Evolutionary conservation across 805 yeast species (phyloP), one percentile per base, ranked within the genome.

Genomic region (Candida verbasci): DNA sequence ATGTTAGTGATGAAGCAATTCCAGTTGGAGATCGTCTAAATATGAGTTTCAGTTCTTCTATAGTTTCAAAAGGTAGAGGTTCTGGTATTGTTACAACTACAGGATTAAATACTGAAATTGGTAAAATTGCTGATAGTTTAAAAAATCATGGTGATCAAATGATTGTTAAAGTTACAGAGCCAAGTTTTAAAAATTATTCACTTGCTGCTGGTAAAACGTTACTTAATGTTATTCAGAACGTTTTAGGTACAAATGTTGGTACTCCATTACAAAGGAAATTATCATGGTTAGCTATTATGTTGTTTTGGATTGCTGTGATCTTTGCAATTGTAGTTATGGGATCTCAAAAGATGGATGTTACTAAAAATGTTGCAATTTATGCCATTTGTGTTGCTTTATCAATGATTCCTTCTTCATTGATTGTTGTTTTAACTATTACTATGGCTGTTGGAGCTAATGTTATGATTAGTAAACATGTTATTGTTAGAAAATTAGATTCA

Each of bases 281-380:
- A 37, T 78, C 95, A 1, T 78, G 82, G 70, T 67, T 87, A 37
- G 95, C 96, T 3, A 74, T 86, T 34, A 55, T 74, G 29, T 66
- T 87, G 31, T 86, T 86, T 46, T 68, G 70, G 48, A 63, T 86
- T 31, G 95, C 96, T 4, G 93, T 86, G n/a, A 47, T 87, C 1
- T 81, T 86, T 52, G 95, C 95, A 1, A 79, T 87, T 39, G 77
- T 87, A 14, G 94, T 85, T 3, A 82, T 86, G 94, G 94, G 80
- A 2, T 77, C 93, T 8, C 94, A 86, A 59, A 73, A 73, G 42
- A 79, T 86, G 58, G 50, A 64, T 9, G 95, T 86, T n/a, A 79
- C 76, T 46, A 75, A 70, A 39, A 87, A 86, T 47, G 93, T 86
- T 24, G 95, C 94, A 10, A 79, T 86, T 33, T 86, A 86, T 53